A percentile compares a stretch with the other conserved stretches of the same genome.
Conservation (phyloP, 2,329 filamentous ascomycete species). For the Cordyceps fumosorosea region DNA sequence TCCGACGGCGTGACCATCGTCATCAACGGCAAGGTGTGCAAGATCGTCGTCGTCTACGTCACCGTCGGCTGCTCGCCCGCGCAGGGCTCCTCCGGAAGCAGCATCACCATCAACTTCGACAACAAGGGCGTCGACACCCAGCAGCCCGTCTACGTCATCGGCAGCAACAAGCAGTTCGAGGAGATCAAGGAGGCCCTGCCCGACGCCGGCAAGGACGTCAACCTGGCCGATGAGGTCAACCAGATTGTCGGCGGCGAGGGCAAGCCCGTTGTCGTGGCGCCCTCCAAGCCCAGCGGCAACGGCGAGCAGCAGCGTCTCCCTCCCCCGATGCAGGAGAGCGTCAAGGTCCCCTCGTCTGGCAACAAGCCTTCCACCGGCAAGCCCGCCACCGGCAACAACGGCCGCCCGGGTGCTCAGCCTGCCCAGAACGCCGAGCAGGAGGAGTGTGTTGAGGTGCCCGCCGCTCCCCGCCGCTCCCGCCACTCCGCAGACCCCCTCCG, state of each 20-base stretch:
- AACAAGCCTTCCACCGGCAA: background rate
- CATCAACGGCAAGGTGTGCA: background rate
- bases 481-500: background rate
- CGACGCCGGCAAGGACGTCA: background rate
- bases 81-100: background rate
- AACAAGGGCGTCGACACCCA: background rate
- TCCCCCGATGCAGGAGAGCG: background rate
- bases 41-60: background rate
- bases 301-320: background rate
- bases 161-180: background rate
- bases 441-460: background rate
- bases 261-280: background rate
- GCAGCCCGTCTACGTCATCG: background rate
- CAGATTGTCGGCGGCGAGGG: background rate
- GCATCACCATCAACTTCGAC: background rate
- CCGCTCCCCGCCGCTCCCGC: background rate
- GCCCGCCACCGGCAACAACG: background rate
- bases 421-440: background rate
- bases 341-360: background rate
- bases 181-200: background rate
- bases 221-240: background rate
- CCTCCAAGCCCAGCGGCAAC: background rate
- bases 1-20: background rate
- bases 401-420: background rate
- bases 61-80: background rate